Base-by-base conservation (phyloP, 768 basidiomycete genomes). In the Lentinula detonsa region DNA sequence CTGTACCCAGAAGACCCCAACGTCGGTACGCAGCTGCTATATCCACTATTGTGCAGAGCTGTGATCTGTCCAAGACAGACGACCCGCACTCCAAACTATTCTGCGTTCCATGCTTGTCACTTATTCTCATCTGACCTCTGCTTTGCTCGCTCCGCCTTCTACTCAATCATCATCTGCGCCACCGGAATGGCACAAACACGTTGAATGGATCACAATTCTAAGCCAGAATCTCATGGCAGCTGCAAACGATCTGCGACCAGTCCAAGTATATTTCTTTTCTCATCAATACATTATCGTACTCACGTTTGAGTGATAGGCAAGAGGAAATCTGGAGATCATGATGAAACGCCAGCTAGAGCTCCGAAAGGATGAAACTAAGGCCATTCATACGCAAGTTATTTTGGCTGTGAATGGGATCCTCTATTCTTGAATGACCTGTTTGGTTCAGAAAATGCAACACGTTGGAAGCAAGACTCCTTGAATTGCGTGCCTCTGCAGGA, bases 171-270 rank as follows among this genome's bases (percentile, higher is more conserved):
- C 80, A 40, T 72, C 66, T 10, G 57, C 72, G 60, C 68, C 78
- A 18, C 86, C 89, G 31, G 86, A 90, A 62, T 94, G 91, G 90
- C 81, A 85, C 57, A 76, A 83, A 54, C 84, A 88, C 59, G 78
- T 90, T 1, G 89, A 92, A 68, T 93, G 93, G 89, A 88, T 95
- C 57, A 85, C 81, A 10, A 77, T 90, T 1, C 81, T 93, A 57
- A 85, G 85, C 6, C 89, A 92, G 71, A 96, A 95, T 70, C 80
- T 96, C 60, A 91, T 95, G 85, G 90, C 88, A 13, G 90, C 91
- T 16, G 91, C 90, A 40, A 96, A 96, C 68, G 93, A 94, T 66
- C 74, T 95, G 55, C 84, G 94, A 28, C 93, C 93, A 0, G 89
- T 94, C 4, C 93, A 95, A 81, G 92, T 87, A 64, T 46, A 28